Percentiles rank a stretch among this genome's conserved stretches.
These are phyloP conservation scores for Saccharomycopsis sp. DNA, from an alignment of 805 yeast species.

Conservation along the genomic window DNA sequence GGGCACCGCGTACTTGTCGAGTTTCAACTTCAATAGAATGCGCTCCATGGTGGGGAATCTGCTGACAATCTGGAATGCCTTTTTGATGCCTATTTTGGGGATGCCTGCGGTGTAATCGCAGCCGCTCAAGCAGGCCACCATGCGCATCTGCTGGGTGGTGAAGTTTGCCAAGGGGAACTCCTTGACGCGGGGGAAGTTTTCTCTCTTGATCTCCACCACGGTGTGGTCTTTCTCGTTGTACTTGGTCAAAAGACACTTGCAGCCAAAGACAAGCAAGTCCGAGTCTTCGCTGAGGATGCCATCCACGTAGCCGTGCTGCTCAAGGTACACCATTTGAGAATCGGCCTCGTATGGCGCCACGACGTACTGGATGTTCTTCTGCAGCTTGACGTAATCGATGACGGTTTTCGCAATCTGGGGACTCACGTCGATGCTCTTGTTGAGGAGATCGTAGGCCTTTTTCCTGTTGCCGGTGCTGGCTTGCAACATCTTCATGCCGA, in stretches of 20 bases:
- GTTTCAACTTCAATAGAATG: conserved; percentile 47
- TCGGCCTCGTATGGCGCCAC: conserved; percentile 99
- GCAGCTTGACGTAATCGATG: conserved; percentile 56
- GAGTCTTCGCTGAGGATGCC: conserved; percentile 93
- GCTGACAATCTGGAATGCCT: conserved; percentile 56
- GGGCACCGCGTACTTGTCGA: conserved; percentile 52
- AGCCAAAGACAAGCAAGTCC: conserved; percentile 85
- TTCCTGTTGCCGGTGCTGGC: conserved; percentile 39
- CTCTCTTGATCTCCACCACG: conserved; percentile 60
- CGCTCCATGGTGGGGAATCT: conserved; percentile 44
- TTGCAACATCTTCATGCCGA: conserved; percentile 46
- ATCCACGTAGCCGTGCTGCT: conserved; percentile 61
- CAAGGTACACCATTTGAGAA: conserved; percentile 89
- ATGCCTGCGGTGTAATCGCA: conserved; percentile 93
- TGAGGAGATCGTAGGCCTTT: conserved; percentile 58
- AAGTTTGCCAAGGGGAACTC: conserved; percentile 41
- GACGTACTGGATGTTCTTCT: conserved; percentile 54
- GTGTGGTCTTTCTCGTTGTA: conserved; percentile 52
- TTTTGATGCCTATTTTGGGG: conserved; percentile 68
- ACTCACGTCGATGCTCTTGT: conserved; percentile 77
- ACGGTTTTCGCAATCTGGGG: conserved; percentile 85
- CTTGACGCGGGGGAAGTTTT: conserved; percentile 41
- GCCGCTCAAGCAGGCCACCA: conserved; percentile 84
- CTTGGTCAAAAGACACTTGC: conserved; percentile 66
- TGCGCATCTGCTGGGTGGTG: conserved; percentile 49